phyloP scores from a whole-genome alignment of 257 asterid species.

The Hygrophila difformis region DNA sequence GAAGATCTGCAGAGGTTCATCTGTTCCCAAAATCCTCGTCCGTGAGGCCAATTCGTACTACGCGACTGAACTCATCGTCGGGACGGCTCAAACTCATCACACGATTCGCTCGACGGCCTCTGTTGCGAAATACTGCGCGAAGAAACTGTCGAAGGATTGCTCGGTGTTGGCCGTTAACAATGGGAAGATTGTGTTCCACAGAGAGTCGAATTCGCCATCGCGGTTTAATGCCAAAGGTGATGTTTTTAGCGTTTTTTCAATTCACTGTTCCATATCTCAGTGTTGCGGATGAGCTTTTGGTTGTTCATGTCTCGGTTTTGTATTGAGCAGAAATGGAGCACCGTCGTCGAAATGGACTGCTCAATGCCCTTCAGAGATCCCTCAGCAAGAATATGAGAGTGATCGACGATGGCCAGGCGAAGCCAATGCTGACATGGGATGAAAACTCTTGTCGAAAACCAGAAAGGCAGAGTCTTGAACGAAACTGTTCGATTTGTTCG shows the following conservation, averaged over 20 bases:
- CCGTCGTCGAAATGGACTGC: slow-evolving; percentile 44
- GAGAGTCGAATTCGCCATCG: slow-evolving; percentile 36
- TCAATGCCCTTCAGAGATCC: slow-evolving; percentile 63
- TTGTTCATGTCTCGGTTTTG: no score
- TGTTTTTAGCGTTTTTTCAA: no score
- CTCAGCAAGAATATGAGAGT: slow-evolving; percentile 51
- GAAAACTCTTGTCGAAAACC: slow-evolving; percentile 25
- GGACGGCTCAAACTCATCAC: slow-evolving; percentile 60
- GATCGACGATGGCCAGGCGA: slow-evolving; percentile 25
- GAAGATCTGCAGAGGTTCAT: slow-evolving; percentile 91
- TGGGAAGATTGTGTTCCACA: slow-evolving; percentile 63
- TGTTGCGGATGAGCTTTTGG: no score
- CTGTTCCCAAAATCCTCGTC: slow-evolving; percentile 56
- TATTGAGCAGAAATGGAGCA: slow-evolving; percentile 49
- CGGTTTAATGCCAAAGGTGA: slow-evolving; percentile 46
- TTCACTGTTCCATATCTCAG: no score
- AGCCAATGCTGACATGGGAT: slow-evolving; percentile 35
- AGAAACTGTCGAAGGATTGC: slow-evolving; percentile 58
- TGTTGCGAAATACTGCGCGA: slow-evolving; percentile 84
- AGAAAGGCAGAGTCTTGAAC: slow-evolving; percentile 13
- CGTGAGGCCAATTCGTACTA: slow-evolving; percentile 70
- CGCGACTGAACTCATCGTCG: slow-evolving; percentile 73
- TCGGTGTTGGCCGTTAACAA: slow-evolving; percentile 69
- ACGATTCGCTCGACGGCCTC: slow-evolving; percentile 58
- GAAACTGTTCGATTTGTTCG: slow-evolving; percentile 64